phyloP scores from a whole-genome alignment of 208 protist species.

The Tritrichomonas foetus region DNA sequence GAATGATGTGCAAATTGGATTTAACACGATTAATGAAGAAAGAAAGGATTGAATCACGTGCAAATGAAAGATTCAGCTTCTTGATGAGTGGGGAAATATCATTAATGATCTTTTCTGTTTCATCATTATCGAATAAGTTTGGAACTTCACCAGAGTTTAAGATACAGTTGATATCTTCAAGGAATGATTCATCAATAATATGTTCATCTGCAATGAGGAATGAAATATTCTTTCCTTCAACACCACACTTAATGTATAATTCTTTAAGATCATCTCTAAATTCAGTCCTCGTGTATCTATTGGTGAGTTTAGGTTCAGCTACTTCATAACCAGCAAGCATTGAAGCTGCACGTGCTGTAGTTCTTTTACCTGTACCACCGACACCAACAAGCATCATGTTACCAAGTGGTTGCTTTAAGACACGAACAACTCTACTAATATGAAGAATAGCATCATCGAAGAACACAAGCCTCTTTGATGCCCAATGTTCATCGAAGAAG shows the following conservation, averaged over 20 bases:
- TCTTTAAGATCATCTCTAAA: constrained; percentile 57
- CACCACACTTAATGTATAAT: constrained; percentile 63
- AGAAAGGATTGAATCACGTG: constrained; percentile 75
- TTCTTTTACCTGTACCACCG: constrained; percentile 85
- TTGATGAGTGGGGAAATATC: constrained; percentile 42
- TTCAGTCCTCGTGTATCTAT: constrained; percentile 71
- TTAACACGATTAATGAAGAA: constrained; percentile 82
- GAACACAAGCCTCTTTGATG: constrained; percentile 68
- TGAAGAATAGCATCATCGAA: constrained; percentile 89
- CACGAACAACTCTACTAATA: constrained; percentile 80
- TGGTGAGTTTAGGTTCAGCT: not conserved
- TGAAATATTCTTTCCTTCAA: constrained; percentile 79
- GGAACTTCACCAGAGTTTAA: constrained; percentile 91
- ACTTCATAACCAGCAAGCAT: constrained; percentile 66
- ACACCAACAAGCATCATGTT: constrained; percentile 86
- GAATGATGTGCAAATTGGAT: constrained; percentile 83
- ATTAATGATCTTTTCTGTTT: constrained; percentile 77
- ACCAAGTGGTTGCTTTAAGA: constrained; percentile 86
- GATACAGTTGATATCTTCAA: constrained; percentile 94
- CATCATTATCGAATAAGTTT: constrained; percentile 81
- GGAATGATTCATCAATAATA: constrained; percentile 77
- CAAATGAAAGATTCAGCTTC: constrained; percentile 14
- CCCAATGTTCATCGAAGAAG: not conserved
- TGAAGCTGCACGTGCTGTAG: constrained; percentile 82
- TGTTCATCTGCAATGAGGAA: constrained; percentile 87